These are phyloP conservation scores for Colletotrichum sp. DNA, from an alignment of 2,329 filamentous ascomycete species.

Conservation along the genomic window DNA sequence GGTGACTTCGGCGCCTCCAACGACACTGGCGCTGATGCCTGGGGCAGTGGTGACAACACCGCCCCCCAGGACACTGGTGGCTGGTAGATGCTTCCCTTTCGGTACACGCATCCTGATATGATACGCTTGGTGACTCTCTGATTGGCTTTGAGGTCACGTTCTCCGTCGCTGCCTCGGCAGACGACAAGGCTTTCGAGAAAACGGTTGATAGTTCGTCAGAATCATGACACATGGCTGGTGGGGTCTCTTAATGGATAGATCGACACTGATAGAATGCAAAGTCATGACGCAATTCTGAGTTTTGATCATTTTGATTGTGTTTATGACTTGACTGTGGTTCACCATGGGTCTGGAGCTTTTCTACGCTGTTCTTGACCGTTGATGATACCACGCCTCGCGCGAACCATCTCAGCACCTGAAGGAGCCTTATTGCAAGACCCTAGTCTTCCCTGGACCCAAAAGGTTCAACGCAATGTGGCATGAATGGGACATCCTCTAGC, in stretches of 20 bases:
- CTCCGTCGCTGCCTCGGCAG: conserved; percentile 10
- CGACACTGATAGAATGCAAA: background rate
- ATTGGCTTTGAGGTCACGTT: conserved; percentile 9
- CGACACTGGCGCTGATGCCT: background rate
- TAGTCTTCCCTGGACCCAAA: background rate
- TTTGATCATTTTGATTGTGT: background rate
- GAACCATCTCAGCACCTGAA: background rate
- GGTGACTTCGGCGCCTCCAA: conserved; percentile 1
- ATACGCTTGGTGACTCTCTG: background rate
- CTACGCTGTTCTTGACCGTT: background rate
- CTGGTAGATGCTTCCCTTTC: conserved; percentile 5
- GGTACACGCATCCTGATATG: background rate
- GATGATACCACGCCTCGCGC: background rate
- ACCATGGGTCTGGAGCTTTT: background rate
- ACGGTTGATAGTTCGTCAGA: background rate
- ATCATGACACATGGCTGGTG: background rate
- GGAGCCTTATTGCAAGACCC: background rate
- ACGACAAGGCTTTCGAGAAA: conserved; percentile 14
- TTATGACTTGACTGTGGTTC: background rate
- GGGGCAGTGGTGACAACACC: background rate
- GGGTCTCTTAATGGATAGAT: background rate
- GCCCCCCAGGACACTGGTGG: background rate
- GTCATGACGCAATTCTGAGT: background rate
- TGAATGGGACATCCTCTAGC: too few species aligned
- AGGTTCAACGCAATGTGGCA: too few species aligned